phyloP scores from a whole-genome alignment of 257 asterid genomes.

The Pogostemon cablin region DNA sequence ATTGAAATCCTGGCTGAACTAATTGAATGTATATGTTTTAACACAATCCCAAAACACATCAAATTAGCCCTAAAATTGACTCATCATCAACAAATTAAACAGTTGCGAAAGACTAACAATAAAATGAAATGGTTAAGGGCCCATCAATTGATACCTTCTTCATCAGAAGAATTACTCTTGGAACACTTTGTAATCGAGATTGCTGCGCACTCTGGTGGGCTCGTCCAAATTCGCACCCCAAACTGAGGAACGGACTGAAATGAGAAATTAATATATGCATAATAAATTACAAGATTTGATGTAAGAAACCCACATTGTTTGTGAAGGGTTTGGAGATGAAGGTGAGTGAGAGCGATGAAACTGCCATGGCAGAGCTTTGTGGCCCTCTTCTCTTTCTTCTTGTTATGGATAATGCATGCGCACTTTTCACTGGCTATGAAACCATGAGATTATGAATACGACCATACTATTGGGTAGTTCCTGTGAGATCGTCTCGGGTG shows the following conservation, averaged over 20 bases:
- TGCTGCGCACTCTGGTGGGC: slow-evolving; percentile 36
- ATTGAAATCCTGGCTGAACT: neutral
- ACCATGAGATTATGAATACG: neutral
- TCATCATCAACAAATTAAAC: neutral
- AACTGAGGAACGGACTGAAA: slow-evolving; percentile 35
- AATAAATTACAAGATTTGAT: neutral
- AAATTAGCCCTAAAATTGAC: neutral
- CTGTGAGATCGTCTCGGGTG: no score
- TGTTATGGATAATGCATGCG: slow-evolving; percentile 37
- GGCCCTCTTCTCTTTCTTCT: slow-evolving; percentile 18
- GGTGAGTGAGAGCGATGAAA: slow-evolving; percentile 59
- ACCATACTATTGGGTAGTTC: neutral
- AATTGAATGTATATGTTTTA: neutral
- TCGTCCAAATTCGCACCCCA: slow-evolving; percentile 32
- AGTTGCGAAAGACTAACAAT: neutral
- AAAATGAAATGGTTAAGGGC: neutral
- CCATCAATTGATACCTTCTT: slow-evolving; percentile 46
- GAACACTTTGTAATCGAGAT: slow-evolving; percentile 47
- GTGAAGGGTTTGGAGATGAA: slow-evolving; percentile 45
- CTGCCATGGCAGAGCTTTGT: slow-evolving; percentile 53
- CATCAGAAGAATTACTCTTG: slow-evolving; percentile 32
- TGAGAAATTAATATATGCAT: neutral
- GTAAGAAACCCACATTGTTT: slow-evolving; percentile 39
- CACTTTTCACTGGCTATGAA: slow-evolving; percentile 39
- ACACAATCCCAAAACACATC: slow-evolving; percentile 1